phyloP scores from a whole-genome alignment of 495 filamentous ascomycete genomes.

The Xylaria intraflava region DNA sequence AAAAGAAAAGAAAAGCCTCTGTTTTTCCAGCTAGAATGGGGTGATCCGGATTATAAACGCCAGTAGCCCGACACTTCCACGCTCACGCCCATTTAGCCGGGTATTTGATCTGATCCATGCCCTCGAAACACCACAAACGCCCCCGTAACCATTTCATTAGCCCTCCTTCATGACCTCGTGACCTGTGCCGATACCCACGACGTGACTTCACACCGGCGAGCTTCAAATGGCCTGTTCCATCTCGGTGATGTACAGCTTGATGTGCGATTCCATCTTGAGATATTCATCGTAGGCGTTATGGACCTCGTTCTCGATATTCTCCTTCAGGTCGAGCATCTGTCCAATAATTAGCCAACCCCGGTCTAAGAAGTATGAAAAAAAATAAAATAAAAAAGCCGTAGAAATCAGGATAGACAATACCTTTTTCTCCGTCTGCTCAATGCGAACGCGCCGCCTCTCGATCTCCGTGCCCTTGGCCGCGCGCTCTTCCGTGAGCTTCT shows the following conservation, averaged over 20 bases:
- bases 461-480: constrained; percentile 81
- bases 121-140: constrained; percentile 19
- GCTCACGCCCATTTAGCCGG: neutral
- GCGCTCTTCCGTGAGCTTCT: constrained; percentile 74
- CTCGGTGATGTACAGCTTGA: constrained; percentile 94
- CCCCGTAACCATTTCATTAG: constrained; percentile 27
- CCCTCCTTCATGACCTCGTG: constrained; percentile 20
- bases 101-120: neutral
- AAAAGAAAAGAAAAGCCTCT: neutral
- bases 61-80: neutral
- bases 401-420: constrained; percentile 40
- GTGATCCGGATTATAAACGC: neutral
- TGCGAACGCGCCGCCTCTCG: constrained; percentile 80
- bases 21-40: neutral
- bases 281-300: constrained; percentile 84
- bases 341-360: constrained; percentile 27
- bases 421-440: constrained; percentile 99
- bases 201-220: neutral
- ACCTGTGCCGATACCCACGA: constrained; percentile 10
- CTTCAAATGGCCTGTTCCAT: constrained; percentile 85
- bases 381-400: neutral
- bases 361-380: neutral
- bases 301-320: constrained; percentile 92
- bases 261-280: constrained; percentile 91
- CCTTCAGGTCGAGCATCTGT: constrained; percentile 94